A percentile compares a stretch with the other conserved stretches of the same genome.
These are phyloP conservation scores for Neonectria sp. DNA, from an alignment of 2,329 filamentous ascomycete genomes.

Conservation along the genomic window DNA sequence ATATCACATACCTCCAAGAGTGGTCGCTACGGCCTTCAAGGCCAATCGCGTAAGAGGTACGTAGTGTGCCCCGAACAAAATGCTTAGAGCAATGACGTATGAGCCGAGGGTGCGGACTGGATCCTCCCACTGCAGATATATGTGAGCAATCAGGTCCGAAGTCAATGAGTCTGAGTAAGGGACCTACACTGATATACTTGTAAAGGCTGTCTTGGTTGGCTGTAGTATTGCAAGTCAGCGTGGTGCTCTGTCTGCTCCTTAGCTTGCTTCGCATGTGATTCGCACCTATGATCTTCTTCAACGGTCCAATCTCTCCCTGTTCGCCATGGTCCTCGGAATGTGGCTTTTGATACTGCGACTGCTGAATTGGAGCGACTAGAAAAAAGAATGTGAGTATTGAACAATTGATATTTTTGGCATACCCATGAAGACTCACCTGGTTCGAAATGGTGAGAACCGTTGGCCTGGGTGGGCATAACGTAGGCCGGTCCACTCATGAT, in stretches of 20 bases:
- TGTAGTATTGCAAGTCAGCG: background rate
- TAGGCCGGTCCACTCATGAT: slow-evolving; percentile 30
- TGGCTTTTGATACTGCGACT: background rate
- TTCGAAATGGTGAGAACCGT: slow-evolving; percentile 10
- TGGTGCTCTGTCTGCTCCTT: background rate
- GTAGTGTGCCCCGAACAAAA: slow-evolving; percentile 36
- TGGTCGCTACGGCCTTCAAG: slow-evolving; percentile 31
- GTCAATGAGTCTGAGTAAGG: rapidly evolving
- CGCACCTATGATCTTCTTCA: slow-evolving; percentile 41
- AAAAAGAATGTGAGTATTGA: slow-evolving; percentile 1
- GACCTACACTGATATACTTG: slow-evolving; percentile 42
- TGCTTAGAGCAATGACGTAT: slow-evolving; percentile 34
- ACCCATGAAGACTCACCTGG: slow-evolving; percentile 6
- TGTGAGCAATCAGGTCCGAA: background rate
- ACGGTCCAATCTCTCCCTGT: slow-evolving; percentile 27
- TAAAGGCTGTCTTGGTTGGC: slow-evolving; percentile 43
- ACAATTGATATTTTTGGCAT: background rate
- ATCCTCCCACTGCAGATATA: slow-evolving; percentile 35
- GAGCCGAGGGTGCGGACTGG: slow-evolving; percentile 40
- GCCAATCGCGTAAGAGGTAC: slow-evolving; percentile 36
- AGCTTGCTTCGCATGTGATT: background rate
- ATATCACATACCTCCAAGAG: slow-evolving; percentile 36
- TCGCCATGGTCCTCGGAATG: background rate
- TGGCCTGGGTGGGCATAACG: slow-evolving; percentile 21
- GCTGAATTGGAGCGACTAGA: background rate